Base-by-base conservation (phyloP, 352 stramenopile genomes). In the Nothophytophthora sp. region DNA sequence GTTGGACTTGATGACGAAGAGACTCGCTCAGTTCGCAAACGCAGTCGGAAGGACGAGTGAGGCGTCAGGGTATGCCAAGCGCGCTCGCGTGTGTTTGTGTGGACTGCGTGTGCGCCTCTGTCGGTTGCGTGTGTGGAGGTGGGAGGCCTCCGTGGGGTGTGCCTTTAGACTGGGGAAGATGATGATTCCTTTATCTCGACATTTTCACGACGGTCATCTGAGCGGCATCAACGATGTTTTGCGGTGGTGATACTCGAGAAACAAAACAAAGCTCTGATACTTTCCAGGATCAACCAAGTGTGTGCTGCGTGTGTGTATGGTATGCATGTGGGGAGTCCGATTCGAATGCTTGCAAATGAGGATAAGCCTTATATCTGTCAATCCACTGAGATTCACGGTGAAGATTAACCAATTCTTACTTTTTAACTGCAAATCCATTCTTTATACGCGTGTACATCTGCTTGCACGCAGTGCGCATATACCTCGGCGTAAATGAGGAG, bases 351-450 rank as follows among this genome's bases (percentile, higher is more conserved):
- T 63, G 25, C 41, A 67, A 70, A 84, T 78, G 91, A 56, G 78
- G 91, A 67, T 81, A 70, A 81, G 40, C 45, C 72, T 91, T 79
- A 81, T 55, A 67, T 72, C 58, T 72, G 63, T 72, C 81, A 89
- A 88, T 92, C 75, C 82, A 77, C 78, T 78, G 77, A 91, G 80
- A 71, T 67, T 61, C 51, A 86, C 76, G 56, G 52, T 90, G 80
- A 88, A 75, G 81, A 93, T 67, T 48, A 74, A 67, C 46, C 54
- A 90, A 89, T 57, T 73, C 66, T 56, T 67, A 63, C 77, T 90
- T 93, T 93, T 93, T 90, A 90, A 91, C 78, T 91, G 82, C 82
- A 90, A 90, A 72, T n/a, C n/a, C n/a, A n/a, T n/a, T n/a, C n/a
- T n/a, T n/a, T n/a, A n/a, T n/a, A n/a, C n/a, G n/a, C n/a, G n/a